Evolutionary conservation across 352 stramenopile genomes (phyloP).

Genomic region (Phytophthora meadii): DNA sequence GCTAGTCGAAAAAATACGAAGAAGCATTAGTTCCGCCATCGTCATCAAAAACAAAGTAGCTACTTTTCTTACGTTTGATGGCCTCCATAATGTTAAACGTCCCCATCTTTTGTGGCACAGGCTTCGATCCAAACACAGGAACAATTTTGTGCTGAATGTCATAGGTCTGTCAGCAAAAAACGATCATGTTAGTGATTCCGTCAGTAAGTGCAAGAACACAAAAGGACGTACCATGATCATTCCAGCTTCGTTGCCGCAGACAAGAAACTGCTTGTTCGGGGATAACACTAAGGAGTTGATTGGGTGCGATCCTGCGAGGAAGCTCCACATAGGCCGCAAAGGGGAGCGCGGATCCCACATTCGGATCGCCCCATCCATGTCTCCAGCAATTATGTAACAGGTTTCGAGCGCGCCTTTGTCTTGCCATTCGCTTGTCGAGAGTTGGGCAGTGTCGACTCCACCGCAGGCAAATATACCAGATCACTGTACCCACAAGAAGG

Average conservation of each 20-base stretch:
- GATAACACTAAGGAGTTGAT: constrained; percentile 63
- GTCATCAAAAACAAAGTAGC: not conserved
- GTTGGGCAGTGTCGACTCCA: not conserved
- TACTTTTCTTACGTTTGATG: constrained; percentile 54
- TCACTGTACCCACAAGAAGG: constrained; percentile 80
- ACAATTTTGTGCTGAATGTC: constrained; percentile 70
- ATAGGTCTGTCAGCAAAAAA: constrained; percentile 48
- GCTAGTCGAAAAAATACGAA: constrained; percentile 10
- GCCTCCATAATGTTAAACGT: constrained; percentile 51
- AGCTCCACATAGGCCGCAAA: constrained; percentile 56
- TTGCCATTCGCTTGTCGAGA: constrained; percentile 7
- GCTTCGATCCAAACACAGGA: constrained; percentile 69
- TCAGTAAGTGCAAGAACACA: not conserved
- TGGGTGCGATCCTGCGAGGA: constrained; percentile 54
- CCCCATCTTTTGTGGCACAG: constrained; percentile 57
- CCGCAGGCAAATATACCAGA: constrained; percentile 56
- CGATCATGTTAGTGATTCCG: constrained; percentile 4
- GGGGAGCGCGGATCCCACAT: constrained; percentile 74
- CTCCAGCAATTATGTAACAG: constrained; percentile 56
- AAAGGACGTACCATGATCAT: constrained; percentile 54
- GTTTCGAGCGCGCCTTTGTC: constrained; percentile 17
- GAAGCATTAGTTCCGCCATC: constrained; percentile 9
- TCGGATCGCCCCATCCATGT: constrained; percentile 68
- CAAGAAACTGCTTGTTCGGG: constrained; percentile 49
- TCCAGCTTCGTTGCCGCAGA: constrained; percentile 70